These are phyloP conservation scores for Pseudomicrostroma phylloplanum DNA, from an alignment of 1,284 basidiomycete genomes.

Conservation along the genomic window DNA sequence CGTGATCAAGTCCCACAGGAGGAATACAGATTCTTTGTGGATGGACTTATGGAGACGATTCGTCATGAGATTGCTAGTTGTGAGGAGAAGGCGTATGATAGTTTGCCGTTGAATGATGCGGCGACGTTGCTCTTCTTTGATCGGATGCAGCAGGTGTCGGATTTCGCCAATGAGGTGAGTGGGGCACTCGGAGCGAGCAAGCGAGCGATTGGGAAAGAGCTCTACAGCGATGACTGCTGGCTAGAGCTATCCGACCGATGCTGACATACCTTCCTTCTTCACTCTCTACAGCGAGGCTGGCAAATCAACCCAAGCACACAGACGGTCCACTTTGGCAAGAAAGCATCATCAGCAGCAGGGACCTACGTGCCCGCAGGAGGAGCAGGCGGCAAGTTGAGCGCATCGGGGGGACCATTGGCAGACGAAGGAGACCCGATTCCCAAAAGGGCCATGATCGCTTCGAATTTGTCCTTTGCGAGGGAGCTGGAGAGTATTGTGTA, in stretches of 20 bases:
- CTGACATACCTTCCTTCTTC: background rate
- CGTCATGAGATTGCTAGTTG: slow-evolving; percentile 88
- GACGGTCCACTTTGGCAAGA: slow-evolving; percentile 39
- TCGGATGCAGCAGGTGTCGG: slow-evolving; percentile 66
- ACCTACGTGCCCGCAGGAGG: slow-evolving; percentile 18
- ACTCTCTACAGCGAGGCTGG: slow-evolving; percentile 47
- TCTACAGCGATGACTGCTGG: too few species aligned
- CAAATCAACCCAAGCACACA: slow-evolving; percentile 50
- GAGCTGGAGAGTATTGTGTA: slow-evolving; percentile 50
- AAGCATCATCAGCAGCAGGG: slow-evolving; percentile 12
- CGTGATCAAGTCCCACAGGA: slow-evolving; percentile 66
- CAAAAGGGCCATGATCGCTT: slow-evolving; percentile 43
- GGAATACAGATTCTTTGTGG: slow-evolving; percentile 84
- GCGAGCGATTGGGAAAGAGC: background rate
- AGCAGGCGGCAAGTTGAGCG: slow-evolving; percentile 4
- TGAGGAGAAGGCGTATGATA: slow-evolving; percentile 81
- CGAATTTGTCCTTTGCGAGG: slow-evolving; percentile 46
- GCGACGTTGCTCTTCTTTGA: slow-evolving; percentile 81
- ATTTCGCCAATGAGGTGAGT: slow-evolving; percentile 64
- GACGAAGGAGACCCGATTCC: slow-evolving; percentile 27
- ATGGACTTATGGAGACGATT: slow-evolving; percentile 86
- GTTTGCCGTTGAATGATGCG: slow-evolving; percentile 77
- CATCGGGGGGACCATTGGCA: background rate
- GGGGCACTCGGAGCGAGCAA: background rate
- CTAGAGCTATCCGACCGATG: background rate